A percentile compares a stretch with the other conserved stretches of the same genome.
These are phyloP conservation scores for Arctostaphylos glauca DNA, from an alignment of 148 eudicot species.

Conservation along the genomic window DNA sequence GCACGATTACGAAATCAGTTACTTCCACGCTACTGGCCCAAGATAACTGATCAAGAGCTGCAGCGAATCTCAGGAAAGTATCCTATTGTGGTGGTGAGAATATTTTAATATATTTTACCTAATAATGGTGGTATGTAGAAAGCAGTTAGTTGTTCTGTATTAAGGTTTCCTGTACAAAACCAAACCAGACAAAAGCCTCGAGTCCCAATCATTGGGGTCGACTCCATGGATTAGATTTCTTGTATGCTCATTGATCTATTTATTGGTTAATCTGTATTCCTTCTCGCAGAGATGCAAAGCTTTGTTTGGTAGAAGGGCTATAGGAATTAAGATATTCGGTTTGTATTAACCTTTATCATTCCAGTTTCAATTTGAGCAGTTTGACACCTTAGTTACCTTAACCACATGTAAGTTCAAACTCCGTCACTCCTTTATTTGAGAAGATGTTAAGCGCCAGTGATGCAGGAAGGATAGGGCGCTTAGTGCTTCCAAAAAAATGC, in stretches of 20 bases:
- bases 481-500: constrained; percentile 74
- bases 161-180: no score
- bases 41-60: constrained; percentile 45
- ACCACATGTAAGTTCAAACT: constrained; percentile 44
- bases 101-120: background rate
- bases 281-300: no score
- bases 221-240: no score
- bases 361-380: background rate
- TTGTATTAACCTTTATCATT: no score
- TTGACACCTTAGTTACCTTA: constrained; percentile 36
- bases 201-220: no score
- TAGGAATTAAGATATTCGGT: no score
- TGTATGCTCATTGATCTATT: no score
- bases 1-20: constrained; percentile 30
- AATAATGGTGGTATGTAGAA: background rate
- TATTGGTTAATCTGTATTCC: no score
- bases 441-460: constrained; percentile 81
- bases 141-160: background rate
- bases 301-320: background rate
- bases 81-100: constrained; percentile 20
- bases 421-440: constrained; percentile 65
- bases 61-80: constrained; percentile 55
- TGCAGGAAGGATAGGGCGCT: constrained; percentile 64
- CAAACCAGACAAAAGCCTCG: no score
- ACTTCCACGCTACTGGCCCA: constrained; percentile 47